Conservation (phyloP, 306 rosid genomes). For the Cicer pinnatifidum region DNA sequence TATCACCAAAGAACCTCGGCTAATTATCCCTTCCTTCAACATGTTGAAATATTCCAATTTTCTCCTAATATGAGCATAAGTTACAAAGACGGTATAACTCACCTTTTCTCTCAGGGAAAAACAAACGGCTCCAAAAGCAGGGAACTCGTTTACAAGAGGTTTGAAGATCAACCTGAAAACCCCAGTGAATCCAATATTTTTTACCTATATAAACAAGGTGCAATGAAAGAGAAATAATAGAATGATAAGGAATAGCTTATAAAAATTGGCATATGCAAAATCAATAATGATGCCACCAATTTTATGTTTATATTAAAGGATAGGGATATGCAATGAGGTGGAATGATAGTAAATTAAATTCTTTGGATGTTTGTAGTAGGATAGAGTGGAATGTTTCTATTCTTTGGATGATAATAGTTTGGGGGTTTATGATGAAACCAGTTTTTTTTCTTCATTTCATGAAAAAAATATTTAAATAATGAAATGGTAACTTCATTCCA, state of each 20-base stretch:
- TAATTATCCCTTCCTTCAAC: slow-evolving; percentile 33
- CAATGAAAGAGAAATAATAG: slow-evolving; percentile 47
- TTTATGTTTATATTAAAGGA: background rate
- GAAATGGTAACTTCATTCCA: background rate
- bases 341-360: background rate
- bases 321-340: background rate
- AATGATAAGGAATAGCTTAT: slow-evolving; percentile 42
- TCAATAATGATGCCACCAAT: slow-evolving; percentile 34
- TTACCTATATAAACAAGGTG: slow-evolving; percentile 74
- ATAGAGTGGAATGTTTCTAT: background rate
- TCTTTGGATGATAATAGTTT: background rate
- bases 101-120: slow-evolving; percentile 89
- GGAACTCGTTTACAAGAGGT: slow-evolving; percentile 84
- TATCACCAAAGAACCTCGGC: slow-evolving; percentile 7
- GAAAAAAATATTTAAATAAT: background rate
- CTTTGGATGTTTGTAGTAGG: background rate
- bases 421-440: background rate
- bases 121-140: slow-evolving; percentile 85
- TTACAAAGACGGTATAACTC: slow-evolving; percentile 28
- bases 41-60: background rate
- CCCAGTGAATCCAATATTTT: slow-evolving; percentile 98
- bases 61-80: slow-evolving; percentile 17
- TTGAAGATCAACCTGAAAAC: slow-evolving; percentile 97
- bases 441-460: background rate
- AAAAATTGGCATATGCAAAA: slow-evolving; percentile 25